Percentiles rank a stretch among this genome's conserved stretches.
Conservation (phyloP, 2,329 filamentous ascomycete species). For the Aspergillus clavatus region DNA sequence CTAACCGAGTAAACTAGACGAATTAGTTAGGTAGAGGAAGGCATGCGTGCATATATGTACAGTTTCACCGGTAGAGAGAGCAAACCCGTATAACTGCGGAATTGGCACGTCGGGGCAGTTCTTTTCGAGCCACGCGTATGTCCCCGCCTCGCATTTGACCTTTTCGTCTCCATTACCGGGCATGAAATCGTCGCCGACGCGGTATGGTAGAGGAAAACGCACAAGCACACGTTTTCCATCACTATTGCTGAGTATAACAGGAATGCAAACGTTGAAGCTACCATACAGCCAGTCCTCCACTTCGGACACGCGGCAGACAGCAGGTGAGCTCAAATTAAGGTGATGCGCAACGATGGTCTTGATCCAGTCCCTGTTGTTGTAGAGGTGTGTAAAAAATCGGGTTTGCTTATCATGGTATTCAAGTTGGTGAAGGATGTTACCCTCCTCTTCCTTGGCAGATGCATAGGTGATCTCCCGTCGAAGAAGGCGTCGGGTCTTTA, state of each 20-base stretch:
- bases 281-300: constrained; percentile 17
- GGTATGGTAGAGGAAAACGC: constrained; percentile 23
- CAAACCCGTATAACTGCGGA: constrained; percentile 25
- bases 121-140: constrained; percentile 24
- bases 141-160: constrained; percentile 23
- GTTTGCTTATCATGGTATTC: constrained; percentile 14
- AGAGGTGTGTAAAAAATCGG: constrained; percentile 12
- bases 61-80: constrained; percentile 17
- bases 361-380: constrained; percentile 7
- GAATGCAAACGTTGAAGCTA: constrained; percentile 25
- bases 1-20: constrained; percentile 1
- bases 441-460: constrained; percentile 16
- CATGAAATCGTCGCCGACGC: constrained; percentile 19
- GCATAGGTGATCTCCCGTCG: constrained; percentile 20
- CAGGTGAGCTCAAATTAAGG: constrained; percentile 12
- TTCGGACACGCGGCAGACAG: constrained; percentile 10
- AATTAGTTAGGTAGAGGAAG: not conserved
- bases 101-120: constrained; percentile 23
- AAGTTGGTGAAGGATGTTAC: constrained; percentile 21
- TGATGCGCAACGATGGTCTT: constrained; percentile 21
- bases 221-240: constrained; percentile 12
- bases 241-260: constrained; percentile 11
- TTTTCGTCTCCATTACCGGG: constrained; percentile 28
- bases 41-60: constrained; percentile 8
- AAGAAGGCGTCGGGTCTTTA: constrained; percentile 11